These are phyloP conservation scores for Fagus crenata DNA, from an alignment of 306 rosid species.

Conservation along the genomic window DNA sequence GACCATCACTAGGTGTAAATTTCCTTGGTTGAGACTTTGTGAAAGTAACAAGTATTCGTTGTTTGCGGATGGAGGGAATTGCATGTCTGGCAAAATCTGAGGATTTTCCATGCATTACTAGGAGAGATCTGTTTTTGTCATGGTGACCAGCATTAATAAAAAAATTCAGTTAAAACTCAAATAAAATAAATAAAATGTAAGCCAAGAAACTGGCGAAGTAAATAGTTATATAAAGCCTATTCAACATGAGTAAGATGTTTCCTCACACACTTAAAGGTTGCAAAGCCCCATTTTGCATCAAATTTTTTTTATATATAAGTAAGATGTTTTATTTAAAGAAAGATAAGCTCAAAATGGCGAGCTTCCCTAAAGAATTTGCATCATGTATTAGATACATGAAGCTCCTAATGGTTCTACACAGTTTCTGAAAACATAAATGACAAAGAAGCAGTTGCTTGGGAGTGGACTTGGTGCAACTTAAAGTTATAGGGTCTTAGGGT, in stretches of 20 bases:
- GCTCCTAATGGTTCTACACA: background rate
- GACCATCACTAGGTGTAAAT: conserved; percentile 54
- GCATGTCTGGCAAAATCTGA: conserved; percentile 74
- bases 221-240: background rate
- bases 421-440: background rate
- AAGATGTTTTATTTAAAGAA: too few species aligned
- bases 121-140: conserved; percentile 58
- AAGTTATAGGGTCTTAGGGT: background rate
- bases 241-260: background rate
- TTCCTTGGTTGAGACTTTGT: conserved; percentile 69
- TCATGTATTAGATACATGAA: background rate
- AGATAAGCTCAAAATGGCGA: too few species aligned
- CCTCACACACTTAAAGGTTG: background rate
- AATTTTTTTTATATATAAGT: too few species aligned
- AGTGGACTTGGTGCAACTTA: background rate
- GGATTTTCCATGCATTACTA: conserved; percentile 75
- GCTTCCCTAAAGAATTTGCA: background rate
- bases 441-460: background rate
- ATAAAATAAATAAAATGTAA: background rate
- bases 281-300: background rate
- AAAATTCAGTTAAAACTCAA: conserved; percentile 8
- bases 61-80: conserved; percentile 73
- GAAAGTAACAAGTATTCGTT: conserved; percentile 73
- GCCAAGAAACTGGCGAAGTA: background rate
- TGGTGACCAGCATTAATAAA: conserved; percentile 12